Evolutionary conservation across 192 early-diverging fungal species (phyloP).

Genomic region (Backusella psychrophila): DNA sequence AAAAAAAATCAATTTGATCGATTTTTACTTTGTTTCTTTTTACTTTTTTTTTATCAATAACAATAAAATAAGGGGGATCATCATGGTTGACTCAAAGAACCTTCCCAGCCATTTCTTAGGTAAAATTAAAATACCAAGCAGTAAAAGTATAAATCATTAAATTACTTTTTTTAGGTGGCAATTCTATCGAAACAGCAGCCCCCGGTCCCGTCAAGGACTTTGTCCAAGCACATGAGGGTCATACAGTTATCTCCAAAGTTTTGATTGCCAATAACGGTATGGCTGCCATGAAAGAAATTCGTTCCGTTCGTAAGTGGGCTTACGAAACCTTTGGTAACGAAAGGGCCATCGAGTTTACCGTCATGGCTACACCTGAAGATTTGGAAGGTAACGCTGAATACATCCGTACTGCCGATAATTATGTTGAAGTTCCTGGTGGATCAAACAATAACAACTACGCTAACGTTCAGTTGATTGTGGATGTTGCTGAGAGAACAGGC

Average conservation of each 20-base stretch:
- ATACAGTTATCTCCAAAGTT: constrained; percentile 90
- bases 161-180: constrained; percentile 56
- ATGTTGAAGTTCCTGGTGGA: constrained; percentile 97
- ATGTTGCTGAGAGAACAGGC: constrained; percentile 93
- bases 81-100: constrained; percentile 16
- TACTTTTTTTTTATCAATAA: constrained; percentile 1
- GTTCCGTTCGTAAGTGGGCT: constrained; percentile 96
- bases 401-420: constrained; percentile 99
- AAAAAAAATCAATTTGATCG: not conserved
- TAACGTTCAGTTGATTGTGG: constrained; percentile 97
- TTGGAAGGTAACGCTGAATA: constrained; percentile 97
- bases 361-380: constrained; percentile 98
- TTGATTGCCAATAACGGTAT: constrained; percentile 99
- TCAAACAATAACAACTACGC: constrained; percentile 99
- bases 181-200: constrained; percentile 61
- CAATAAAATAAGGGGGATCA: constrained; percentile 2
- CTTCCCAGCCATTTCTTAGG: constrained; percentile 24
- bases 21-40: not conserved
- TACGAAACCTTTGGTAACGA: constrained; percentile 99
- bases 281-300: constrained; percentile 98
- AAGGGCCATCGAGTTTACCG: constrained; percentile 92
- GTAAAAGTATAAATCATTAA: constrained; percentile 1
- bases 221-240: constrained; percentile 73
- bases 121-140: not conserved
- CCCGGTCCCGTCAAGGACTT: constrained; percentile 70